phyloP scores from a whole-genome alignment of 805 yeast genomes.

The Pichia ethanolica region DNA sequence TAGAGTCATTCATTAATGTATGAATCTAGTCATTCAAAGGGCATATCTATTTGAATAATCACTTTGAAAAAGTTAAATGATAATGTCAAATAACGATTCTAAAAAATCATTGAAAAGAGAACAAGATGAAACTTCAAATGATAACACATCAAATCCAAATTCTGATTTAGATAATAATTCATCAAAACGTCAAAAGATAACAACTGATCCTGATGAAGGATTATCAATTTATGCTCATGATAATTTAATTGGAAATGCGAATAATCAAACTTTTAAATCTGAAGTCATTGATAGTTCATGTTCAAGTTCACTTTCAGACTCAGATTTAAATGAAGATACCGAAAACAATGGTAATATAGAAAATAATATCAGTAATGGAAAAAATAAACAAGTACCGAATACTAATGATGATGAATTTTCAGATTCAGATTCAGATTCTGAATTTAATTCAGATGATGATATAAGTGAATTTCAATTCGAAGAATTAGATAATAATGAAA shows the following conservation, averaged over 20 bases:
- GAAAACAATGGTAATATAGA: not conserved
- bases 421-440: not conserved
- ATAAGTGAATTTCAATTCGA: constrained; percentile 12
- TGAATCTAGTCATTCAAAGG: too few relatives aligned
- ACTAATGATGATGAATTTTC: not conserved
- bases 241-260: not conserved
- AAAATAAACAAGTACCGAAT: not conserved
- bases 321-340: not conserved
- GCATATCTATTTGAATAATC: too few relatives aligned
- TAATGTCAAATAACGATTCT: too few relatives aligned
- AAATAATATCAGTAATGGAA: not conserved
- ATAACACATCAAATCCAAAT: not conserved
- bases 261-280: not conserved
- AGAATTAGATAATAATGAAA: not conserved
- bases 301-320: not conserved
- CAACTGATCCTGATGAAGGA: constrained; percentile 1
- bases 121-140: too few relatives aligned
- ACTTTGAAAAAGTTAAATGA: too few relatives aligned
- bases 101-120: too few relatives aligned
- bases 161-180: not conserved
- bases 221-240: not conserved
- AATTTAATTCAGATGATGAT: constrained; percentile 8
- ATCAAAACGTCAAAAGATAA: not conserved
- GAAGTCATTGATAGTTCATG: constrained; percentile 1
- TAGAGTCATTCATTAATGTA: too few relatives aligned